Conservation (phyloP, 306 rosid genomes). For the Trifolium dubium region DNA sequence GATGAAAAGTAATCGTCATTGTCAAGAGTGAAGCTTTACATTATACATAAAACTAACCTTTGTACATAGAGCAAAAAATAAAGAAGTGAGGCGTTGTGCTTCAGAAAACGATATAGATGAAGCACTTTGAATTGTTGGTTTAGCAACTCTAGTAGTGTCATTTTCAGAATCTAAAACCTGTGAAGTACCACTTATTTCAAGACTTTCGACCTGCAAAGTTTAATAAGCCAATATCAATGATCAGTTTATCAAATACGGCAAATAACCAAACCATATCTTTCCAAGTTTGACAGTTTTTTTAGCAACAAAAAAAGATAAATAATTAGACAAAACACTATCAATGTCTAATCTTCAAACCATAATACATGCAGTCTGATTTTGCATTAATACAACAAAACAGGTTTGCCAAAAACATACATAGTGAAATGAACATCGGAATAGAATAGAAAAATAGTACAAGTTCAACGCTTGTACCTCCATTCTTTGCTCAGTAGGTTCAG, state of each 20-base stretch:
- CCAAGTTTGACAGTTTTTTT: not conserved
- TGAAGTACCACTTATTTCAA: conserved; percentile 60
- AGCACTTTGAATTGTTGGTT: conserved; percentile 42
- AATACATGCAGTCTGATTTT: not conserved
- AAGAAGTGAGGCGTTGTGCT: conserved; percentile 82
- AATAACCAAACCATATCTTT: conserved; percentile 7
- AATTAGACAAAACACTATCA: conserved; percentile 13
- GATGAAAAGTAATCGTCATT: conserved; percentile 31
- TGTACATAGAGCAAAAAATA: conserved; percentile 88
- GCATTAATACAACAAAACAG: conserved; percentile 20
- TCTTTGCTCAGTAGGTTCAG: conserved; percentile 59
- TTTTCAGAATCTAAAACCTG: conserved; percentile 70
- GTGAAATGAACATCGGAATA: too few species aligned
- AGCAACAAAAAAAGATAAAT: not conserved
- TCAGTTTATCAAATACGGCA: conserved; percentile 32
- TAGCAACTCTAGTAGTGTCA: conserved; percentile 52
- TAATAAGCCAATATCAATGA: conserved; percentile 19
- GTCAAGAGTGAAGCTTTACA: conserved; percentile 23
- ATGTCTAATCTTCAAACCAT: not conserved
- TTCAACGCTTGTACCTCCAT: conserved; percentile 53
- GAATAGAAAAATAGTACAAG: conserved; percentile 15
- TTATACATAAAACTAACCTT: conserved; percentile 64
- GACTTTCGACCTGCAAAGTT: conserved; percentile 66
- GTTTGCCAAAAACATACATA: not conserved
- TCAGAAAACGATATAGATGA: conserved; percentile 71